A percentile compares a stretch with the other conserved stretches of the same genome.
Evolutionary conservation across 306 rosid species (phyloP).

Genomic region (Crotalaria pallida): DNA sequence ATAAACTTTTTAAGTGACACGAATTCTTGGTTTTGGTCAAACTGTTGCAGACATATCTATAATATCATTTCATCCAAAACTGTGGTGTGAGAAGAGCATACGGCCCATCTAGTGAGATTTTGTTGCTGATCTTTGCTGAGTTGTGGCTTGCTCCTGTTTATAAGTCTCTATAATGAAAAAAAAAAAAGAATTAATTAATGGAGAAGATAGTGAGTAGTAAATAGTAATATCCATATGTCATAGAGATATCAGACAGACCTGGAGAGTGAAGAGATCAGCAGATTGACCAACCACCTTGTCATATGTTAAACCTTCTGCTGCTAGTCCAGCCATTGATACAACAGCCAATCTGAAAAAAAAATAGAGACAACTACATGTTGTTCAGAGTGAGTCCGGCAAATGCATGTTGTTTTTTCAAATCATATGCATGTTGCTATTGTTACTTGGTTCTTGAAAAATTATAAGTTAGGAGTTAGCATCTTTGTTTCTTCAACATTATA

Average conservation of each 20-base stretch:
- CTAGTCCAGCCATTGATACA: conserved; percentile 92
- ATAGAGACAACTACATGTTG: not conserved
- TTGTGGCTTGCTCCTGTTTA: conserved; percentile 87
- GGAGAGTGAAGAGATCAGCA: conserved; percentile 63
- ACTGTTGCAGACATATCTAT: not conserved
- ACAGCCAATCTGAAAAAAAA: conserved; percentile 61
- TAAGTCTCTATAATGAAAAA: conserved; percentile 56
- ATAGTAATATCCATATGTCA: not conserved
- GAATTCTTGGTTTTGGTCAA: not conserved
- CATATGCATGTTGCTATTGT: conserved; percentile 1
- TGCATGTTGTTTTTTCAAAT: not conserved
- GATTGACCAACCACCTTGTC: conserved; percentile 94
- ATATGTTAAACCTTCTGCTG: conserved; percentile 84
- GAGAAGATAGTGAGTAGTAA: not conserved
- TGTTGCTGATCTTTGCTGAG: conserved; percentile 91
- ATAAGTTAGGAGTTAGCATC: not conserved
- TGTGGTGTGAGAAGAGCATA: conserved; percentile 34
- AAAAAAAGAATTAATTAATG: not conserved
- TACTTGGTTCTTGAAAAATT: not conserved
- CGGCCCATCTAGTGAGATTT: conserved; percentile 98
- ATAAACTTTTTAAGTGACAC: not conserved
- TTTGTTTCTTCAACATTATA: not conserved
- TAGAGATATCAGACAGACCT: conserved; percentile 36
- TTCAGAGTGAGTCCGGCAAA: not conserved
- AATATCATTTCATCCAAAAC: not conserved